These are phyloP conservation scores for Termitomyces sp. DNA, from an alignment of 768 basidiomycete species.

Conservation along the genomic window DNA sequence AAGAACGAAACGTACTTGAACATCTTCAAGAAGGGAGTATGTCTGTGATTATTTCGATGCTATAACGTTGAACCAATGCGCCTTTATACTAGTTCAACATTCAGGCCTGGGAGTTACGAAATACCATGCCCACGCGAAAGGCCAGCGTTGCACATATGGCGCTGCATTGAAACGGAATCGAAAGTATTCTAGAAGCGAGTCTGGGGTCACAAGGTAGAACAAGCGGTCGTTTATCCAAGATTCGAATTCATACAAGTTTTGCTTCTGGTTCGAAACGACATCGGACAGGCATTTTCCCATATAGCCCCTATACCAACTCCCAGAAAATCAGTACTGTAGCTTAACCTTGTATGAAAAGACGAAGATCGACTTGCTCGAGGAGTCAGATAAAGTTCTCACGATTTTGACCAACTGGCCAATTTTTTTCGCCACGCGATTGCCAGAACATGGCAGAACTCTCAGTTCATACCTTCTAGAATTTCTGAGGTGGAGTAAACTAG, in stretches of 20 bases:
- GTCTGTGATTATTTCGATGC: no score
- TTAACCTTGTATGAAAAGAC: no score
- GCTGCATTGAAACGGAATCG: constrained; percentile 38
- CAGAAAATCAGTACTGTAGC: no score
- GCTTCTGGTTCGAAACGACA: constrained; percentile 19
- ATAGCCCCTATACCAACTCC: background rate
- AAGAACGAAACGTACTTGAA: constrained; percentile 45
- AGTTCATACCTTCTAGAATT: no score
- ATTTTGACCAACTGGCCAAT: no score
- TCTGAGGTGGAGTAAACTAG: no score
- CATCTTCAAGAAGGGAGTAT: constrained; percentile 28
- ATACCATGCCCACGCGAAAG: background rate
- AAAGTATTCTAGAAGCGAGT: background rate
- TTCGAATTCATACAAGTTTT: constrained; percentile 5
- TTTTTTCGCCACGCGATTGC: no score
- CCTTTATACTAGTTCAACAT: constrained; percentile 13
- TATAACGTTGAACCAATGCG: background rate
- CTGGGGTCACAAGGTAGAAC: constrained; percentile 27
- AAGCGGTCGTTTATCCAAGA: constrained; percentile 25
- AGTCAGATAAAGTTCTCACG: no score
- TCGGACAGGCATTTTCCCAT: constrained; percentile 12
- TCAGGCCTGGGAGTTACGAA: background rate
- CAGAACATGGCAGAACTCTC: no score
- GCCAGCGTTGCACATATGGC: constrained; percentile 30
- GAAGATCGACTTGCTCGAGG: no score